These are phyloP conservation scores for Cyamopsis tetragonoloba DNA, from an alignment of 306 rosid species.

Conservation along the genomic window DNA sequence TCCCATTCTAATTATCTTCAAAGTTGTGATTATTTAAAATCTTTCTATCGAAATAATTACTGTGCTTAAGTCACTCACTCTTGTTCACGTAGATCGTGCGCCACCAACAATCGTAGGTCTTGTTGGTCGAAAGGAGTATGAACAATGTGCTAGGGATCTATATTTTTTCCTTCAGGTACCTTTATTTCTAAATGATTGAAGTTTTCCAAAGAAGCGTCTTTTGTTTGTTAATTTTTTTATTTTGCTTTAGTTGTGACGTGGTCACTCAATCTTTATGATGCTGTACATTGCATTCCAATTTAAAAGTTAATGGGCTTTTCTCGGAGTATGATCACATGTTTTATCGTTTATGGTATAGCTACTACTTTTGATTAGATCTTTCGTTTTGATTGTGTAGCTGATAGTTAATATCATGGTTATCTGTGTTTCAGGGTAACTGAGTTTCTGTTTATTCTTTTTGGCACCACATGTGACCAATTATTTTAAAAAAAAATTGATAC, in stretches of 20 bases:
- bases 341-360: background rate
- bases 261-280: background rate
- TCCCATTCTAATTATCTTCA: conserved; percentile 7
- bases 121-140: conserved; percentile 90
- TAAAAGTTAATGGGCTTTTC: background rate
- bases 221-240: conserved; percentile 4
- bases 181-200: background rate
- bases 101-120: conserved; percentile 86
- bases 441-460: background rate
- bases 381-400: background rate
- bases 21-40: background rate
- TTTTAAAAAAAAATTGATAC: too few relatives aligned
- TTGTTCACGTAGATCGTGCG: conserved; percentile 58
- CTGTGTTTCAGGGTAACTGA: background rate
- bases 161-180: conserved; percentile 92
- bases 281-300: conserved; percentile 4
- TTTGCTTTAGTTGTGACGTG: background rate
- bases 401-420: background rate
- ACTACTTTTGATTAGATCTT: conserved; percentile 1
- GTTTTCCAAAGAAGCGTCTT: conserved; percentile 12
- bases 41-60: background rate
- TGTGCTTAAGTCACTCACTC: background rate
- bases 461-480: background rate
- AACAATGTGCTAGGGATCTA: conserved; percentile 91
- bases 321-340: background rate